A percentile compares a stretch with the other conserved stretches of the same genome.
phyloP scores from a whole-genome alignment of 495 filamentous ascomycete genomes.

The Daldinia concentrica region DNA sequence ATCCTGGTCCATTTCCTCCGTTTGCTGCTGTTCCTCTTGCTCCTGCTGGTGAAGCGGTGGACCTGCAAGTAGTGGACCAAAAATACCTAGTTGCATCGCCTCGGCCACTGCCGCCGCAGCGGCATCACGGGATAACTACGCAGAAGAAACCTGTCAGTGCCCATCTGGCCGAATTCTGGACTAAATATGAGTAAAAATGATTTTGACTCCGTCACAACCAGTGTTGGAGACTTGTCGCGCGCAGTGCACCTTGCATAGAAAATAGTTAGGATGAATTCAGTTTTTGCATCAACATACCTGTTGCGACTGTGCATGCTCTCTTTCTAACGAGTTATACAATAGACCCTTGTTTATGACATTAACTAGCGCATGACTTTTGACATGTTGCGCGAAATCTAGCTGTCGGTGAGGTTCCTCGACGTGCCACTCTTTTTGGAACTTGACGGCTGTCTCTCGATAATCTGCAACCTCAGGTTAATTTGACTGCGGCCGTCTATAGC shows the following conservation, averaged over 20 bases:
- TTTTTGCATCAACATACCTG: conserved; percentile 61
- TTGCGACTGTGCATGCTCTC: conserved; percentile 65
- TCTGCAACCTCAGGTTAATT: conserved; percentile 56
- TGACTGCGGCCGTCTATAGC: conserved; percentile 37
- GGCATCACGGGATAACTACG: conserved; percentile 58
- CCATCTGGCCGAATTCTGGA: conserved; percentile 45
- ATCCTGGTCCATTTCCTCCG: conserved; percentile 48
- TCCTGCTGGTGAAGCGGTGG: conserved; percentile 46
- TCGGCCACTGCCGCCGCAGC: conserved; percentile 54
- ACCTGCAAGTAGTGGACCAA: conserved; percentile 57
- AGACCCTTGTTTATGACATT: conserved; percentile 80
- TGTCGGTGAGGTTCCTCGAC: conserved; percentile 72
- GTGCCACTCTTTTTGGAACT: conserved; percentile 83
- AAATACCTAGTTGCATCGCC: conserved; percentile 56
- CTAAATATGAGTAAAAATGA: conserved; percentile 40
- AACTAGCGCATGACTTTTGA: conserved; percentile 78
- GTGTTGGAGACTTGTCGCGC: conserved; percentile 37
- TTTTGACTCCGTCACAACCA: conserved; percentile 41
- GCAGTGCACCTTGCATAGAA: conserved; percentile 43
- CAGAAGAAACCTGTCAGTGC: conserved; percentile 54
- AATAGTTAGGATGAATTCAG: conserved; percentile 1
- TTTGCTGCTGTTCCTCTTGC: conserved; percentile 44
- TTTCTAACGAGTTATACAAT: conserved; percentile 70
- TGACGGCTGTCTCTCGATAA: conserved; percentile 77
- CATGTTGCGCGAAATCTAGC: conserved; percentile 78